phyloP scores from a whole-genome alignment of 192 early-diverging fungal species.

The Coemansia sp. region DNA sequence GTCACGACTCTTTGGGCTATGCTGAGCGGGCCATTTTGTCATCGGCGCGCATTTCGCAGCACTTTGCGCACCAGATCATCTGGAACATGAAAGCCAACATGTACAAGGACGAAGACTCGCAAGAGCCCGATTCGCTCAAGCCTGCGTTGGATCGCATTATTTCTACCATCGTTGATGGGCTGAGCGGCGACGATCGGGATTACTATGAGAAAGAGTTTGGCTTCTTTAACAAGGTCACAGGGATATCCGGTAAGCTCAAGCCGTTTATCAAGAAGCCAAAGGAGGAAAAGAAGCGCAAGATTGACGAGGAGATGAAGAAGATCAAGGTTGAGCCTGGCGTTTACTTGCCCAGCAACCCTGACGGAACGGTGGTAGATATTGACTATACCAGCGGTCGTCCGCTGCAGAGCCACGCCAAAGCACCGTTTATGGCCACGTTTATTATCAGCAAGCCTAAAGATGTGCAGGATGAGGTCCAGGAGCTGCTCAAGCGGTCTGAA shows the following conservation, averaged over 20 bases:
- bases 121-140: constrained; percentile 79
- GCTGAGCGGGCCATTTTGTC: constrained; percentile 92
- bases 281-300: constrained; percentile 96
- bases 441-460: constrained; percentile 66
- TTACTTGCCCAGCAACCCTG: constrained; percentile 96
- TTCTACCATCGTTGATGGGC: constrained; percentile 66
- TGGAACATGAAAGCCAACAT: constrained; percentile 99
- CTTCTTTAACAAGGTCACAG: constrained; percentile 94
- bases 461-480: constrained; percentile 61
- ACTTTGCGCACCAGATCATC: constrained; percentile 99
- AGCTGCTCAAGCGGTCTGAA: constrained; percentile 44
- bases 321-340: constrained; percentile 95
- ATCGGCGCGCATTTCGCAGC: constrained; percentile 89
- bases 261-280: constrained; percentile 87
- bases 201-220: constrained; percentile 97
- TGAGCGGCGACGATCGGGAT: constrained; percentile 83
- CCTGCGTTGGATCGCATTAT: constrained; percentile 87
- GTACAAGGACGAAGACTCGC: constrained; percentile 67
- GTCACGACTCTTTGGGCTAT: constrained; percentile 85
- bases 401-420: constrained; percentile 96
- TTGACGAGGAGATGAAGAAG: constrained; percentile 96
- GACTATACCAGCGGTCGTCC: constrained; percentile 91
- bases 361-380: constrained; percentile 91
- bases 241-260: constrained; percentile 96
- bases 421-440: constrained; percentile 99